Base-by-base conservation (phyloP, 768 basidiomycete species). In the Boletales sp. region DNA sequence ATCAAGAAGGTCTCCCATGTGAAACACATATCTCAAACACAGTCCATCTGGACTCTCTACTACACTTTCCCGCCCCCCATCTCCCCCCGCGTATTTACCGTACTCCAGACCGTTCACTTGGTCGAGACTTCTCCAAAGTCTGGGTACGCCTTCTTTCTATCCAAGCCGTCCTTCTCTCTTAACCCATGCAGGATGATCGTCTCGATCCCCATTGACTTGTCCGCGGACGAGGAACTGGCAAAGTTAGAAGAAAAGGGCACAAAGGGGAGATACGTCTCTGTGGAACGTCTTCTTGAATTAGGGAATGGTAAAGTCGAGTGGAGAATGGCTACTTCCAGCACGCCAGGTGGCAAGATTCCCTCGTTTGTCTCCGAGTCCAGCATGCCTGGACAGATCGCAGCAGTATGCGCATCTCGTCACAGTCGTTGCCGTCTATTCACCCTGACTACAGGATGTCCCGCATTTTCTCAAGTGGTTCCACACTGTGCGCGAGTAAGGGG, bases 291-390 rank as follows among this genome's bases (percentile, higher is more conserved):
- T 46, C 65, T 70, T 38, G 84, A 86, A 64, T 75, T 83, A 36
- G 78, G 78, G 17, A 70, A 79, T 53, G 88, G 84, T 44, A 77
- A 67, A 42, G 78, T 81, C 12, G 86, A 89, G 65, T 90, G 87
- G 87, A 74, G 80, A 36, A 88, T 90, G 87, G 87, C 87, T 3
- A 87, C 86, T 2, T 83, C 84, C 21, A 84, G 83, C 57, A 80
- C 78, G 3, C 80, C 86, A 12, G 86, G 85, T 21, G 88, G 88
- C 19, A 75, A 64, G 46, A 83, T 90, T 39, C 87, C 87, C 1
- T 68, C 71, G 14, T 86, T 84, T 54, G 49, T 90, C 51, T 77
- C 77, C 4, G 84, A 88, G 54, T 72, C 66, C 50, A 76, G 74
- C 30, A 77, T 90, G 76, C 71, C 79, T 4, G 72, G 82, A 51